Evolutionary conservation across 31 red algal genomes (phyloP).

Genomic region (Endocladia muricata): DNA sequence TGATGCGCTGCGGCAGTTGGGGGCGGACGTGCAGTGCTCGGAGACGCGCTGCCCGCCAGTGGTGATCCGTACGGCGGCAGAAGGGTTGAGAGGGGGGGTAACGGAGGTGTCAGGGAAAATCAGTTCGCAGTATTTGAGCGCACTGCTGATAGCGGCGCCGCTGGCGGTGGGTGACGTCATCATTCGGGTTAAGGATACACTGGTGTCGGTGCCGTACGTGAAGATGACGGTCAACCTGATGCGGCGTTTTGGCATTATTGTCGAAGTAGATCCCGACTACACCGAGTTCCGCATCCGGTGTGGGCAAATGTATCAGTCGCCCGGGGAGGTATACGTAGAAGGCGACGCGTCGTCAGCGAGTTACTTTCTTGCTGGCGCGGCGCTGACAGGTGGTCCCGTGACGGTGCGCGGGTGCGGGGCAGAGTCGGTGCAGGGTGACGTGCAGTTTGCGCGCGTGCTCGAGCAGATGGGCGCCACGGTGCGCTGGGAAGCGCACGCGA

Average conservation of each 20-base stretch:
- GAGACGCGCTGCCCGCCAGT: constrained; percentile 97
- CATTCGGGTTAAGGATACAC: constrained; percentile 77
- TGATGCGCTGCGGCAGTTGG: constrained; percentile 81
- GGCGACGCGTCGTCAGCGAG: constrained; percentile 97
- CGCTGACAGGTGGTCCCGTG: constrained; percentile 89
- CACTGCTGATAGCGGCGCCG: constrained; percentile 94
- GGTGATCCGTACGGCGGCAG: constrained; percentile 28
- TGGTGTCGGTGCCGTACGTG: constrained; percentile 95
- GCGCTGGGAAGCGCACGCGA: constrained; percentile 69
- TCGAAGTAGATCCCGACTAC: constrained; percentile 51
- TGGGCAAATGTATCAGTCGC: constrained; percentile 70
- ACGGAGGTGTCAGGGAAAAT: constrained; percentile 88
- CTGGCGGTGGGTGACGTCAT: constrained; percentile 62
- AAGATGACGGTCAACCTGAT: constrained; percentile 95
- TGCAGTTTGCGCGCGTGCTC: constrained; percentile 85
- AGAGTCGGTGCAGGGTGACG: constrained; percentile 90
- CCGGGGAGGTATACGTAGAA: constrained; percentile 82
- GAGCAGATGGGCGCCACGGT: constrained; percentile 95
- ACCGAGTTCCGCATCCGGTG: constrained; percentile 31
- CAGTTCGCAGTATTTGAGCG: constrained; percentile 85
- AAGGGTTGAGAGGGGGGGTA: constrained; percentile 74
- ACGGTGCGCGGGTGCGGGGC: constrained; percentile 89
- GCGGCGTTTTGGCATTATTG: constrained; percentile 82
- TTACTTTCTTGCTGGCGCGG: constrained; percentile 96
- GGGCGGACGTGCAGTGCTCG: constrained; percentile 71